phyloP scores from a whole-genome alignment of 2,329 filamentous ascomycete genomes.

The Aspergillus bombycis region DNA sequence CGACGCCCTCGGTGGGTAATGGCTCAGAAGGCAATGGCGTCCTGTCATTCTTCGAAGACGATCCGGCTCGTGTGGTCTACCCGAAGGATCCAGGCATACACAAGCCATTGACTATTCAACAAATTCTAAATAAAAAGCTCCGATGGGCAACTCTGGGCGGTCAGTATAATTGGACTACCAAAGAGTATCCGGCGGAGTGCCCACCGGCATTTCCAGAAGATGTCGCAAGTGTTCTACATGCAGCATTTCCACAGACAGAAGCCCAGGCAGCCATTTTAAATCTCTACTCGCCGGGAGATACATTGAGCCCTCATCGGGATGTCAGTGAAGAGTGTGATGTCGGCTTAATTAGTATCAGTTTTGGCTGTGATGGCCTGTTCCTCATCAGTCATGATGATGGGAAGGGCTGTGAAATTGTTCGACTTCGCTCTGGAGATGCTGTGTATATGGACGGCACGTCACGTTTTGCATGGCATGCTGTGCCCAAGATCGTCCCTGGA shows the following conservation, averaged over 20 bases:
- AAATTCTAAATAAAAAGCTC: conserved; percentile 76
- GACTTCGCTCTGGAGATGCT: conserved; percentile 81
- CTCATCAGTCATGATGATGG: conserved; percentile 70
- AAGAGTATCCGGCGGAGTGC: conserved; percentile 71
- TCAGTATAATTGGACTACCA: conserved; percentile 94
- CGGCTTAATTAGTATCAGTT: conserved; percentile 80
- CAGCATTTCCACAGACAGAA: conserved; percentile 73
- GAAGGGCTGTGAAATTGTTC: conserved; percentile 52
- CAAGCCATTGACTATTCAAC: conserved; percentile 69
- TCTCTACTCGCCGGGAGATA: conserved; percentile 87
- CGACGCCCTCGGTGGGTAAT: conserved; percentile 50
- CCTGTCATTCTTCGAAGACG: conserved; percentile 59
- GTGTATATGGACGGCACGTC: conserved; percentile 84
- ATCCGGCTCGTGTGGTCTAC: conserved; percentile 33
- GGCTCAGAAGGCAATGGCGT: not conserved
- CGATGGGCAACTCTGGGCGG: conserved; percentile 95
- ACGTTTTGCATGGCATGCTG: conserved; percentile 92
- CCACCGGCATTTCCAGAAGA: conserved; percentile 77
- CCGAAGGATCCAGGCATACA: conserved; percentile 77
- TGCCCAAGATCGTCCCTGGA: conserved; percentile 78
- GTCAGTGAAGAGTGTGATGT: conserved; percentile 82
- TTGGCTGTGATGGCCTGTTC: conserved; percentile 90
- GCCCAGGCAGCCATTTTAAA: conserved; percentile 94
- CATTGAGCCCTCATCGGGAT: conserved; percentile 89
- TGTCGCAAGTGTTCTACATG: conserved; percentile 67